These are phyloP conservation scores for Gossypium davidsonii DNA, from an alignment of 441 rosid genomes.

Conservation along the genomic window DNA sequence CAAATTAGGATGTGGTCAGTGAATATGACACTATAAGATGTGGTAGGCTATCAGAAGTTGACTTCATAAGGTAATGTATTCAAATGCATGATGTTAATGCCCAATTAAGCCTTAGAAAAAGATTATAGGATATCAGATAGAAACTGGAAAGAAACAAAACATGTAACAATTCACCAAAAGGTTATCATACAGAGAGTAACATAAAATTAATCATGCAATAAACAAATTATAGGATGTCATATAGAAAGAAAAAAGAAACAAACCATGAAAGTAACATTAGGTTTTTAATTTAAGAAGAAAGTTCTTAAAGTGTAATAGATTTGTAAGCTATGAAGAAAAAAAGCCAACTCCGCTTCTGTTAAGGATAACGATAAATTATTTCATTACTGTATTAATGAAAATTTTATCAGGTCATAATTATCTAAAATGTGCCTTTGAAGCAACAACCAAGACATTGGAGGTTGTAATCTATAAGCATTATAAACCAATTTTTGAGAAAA, in stretches of 20 bases:
- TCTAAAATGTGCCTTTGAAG: neutral
- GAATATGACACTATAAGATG: neutral
- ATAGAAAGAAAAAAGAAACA: neutral
- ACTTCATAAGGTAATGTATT: neutral
- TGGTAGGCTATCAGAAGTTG: neutral
- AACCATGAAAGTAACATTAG: neutral
- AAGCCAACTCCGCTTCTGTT: neutral
- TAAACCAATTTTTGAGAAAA: neutral
- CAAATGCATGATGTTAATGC: neutral
- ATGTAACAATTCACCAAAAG: neutral
- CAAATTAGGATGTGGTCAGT: neutral
- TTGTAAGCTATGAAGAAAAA: neutral
- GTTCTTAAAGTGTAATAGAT: neutral
- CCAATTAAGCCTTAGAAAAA: slow-evolving; percentile 6
- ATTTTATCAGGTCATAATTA: neutral
- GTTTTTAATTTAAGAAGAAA: neutral
- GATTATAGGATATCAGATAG: neutral
- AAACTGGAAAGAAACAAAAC: neutral
- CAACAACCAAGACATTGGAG: neutral
- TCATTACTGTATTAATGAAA: neutral
- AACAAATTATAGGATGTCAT: neutral
- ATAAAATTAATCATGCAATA: neutral
- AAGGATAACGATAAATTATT: neutral
- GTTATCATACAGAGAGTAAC: neutral
- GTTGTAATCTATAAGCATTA: neutral